phyloP scores from a whole-genome alignment of 805 yeast genomes.

The Saturnispora dispora region DNA sequence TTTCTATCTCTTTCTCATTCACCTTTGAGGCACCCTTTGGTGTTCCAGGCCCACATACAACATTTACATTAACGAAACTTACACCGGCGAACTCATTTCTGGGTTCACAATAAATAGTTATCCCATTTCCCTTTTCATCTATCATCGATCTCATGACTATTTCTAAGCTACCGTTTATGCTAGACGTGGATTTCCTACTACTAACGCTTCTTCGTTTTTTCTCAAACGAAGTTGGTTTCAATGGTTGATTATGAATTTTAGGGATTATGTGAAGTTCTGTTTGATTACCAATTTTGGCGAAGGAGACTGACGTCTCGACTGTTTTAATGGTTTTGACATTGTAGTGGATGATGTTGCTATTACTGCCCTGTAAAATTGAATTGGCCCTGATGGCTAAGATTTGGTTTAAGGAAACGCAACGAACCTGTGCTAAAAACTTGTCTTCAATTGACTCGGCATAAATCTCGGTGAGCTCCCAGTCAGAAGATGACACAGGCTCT shows the following conservation, averaged over 20 bases:
- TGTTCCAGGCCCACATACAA: slow-evolving; percentile 44
- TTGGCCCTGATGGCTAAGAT: slow-evolving; percentile 62
- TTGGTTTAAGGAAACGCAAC: slow-evolving; percentile 59
- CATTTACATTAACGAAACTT: slow-evolving; percentile 41
- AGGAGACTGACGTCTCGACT: slow-evolving; percentile 15
- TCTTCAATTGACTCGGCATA: slow-evolving; percentile 73
- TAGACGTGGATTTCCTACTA: slow-evolving; percentile 18
- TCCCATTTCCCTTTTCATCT: background rate
- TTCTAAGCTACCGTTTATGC: background rate
- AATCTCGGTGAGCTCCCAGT: slow-evolving; percentile 86
- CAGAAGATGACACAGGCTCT: slow-evolving; percentile 69
- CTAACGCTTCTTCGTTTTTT: slow-evolving; percentile 23
- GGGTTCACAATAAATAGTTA: slow-evolving; percentile 4
- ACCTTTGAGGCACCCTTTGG: slow-evolving; percentile 15
- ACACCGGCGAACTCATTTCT: slow-evolving; percentile 28
- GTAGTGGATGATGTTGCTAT: slow-evolving; percentile 40
- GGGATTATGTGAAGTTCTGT: slow-evolving; percentile 56
- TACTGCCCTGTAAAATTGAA: slow-evolving; percentile 38
- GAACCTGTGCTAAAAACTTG: slow-evolving; percentile 64
- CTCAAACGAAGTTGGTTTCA: slow-evolving; percentile 17
- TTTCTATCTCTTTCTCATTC: slow-evolving; percentile 7
- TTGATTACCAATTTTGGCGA: slow-evolving; percentile 35
- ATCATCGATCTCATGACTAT: slow-evolving; percentile 5
- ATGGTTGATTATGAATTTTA: slow-evolving; percentile 27
- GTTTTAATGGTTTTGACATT: slow-evolving; percentile 38